phyloP scores from a whole-genome alignment of 192 early-diverging fungal species.

The Lobosporangium transversale region DNA sequence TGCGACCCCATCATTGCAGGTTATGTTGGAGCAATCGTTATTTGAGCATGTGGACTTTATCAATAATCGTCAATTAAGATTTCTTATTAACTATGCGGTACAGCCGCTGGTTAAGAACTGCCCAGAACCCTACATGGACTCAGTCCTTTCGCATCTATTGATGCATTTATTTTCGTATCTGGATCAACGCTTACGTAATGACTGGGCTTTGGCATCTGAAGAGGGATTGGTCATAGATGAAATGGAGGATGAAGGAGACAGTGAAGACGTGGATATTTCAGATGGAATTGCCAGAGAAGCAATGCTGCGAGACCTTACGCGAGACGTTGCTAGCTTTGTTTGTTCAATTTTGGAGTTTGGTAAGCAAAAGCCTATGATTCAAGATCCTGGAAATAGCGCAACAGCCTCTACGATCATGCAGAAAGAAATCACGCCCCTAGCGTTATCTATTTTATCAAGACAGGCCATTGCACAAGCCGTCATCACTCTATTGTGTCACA shows the following conservation, averaged over 20 bases:
- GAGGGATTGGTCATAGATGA: constrained; percentile 46
- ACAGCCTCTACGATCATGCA: not conserved
- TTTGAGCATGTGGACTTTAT: constrained; percentile 44
- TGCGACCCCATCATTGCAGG: constrained; percentile 28
- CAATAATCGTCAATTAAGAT: constrained; percentile 34
- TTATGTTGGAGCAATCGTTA: constrained; percentile 32
- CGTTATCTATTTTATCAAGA: constrained; percentile 22
- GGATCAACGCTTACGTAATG: constrained; percentile 35
- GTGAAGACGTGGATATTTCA: constrained; percentile 33
- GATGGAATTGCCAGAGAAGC: constrained; percentile 40
- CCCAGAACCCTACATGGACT: constrained; percentile 17
- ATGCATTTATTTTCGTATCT: constrained; percentile 40
- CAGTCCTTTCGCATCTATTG: constrained; percentile 28
- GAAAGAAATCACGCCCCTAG: constrained; percentile 32
- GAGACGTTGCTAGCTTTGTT: constrained; percentile 15
- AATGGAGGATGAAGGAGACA: constrained; percentile 9
- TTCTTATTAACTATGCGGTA: constrained; percentile 32
- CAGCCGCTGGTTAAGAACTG: constrained; percentile 44
- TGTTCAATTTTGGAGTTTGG: constrained; percentile 25
- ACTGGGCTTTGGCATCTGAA: constrained; percentile 38
- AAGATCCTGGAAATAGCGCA: not conserved
- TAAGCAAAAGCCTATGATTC: not conserved
- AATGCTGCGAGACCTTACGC: constrained; percentile 35
- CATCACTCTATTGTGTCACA: constrained; percentile 21
- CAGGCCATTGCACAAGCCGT: constrained; percentile 19